A percentile compares a stretch with the other conserved stretches of the same genome.
Evolutionary conservation across 768 basidiomycete species (phyloP).

Genomic region (Xanthoconium stramineum): DNA sequence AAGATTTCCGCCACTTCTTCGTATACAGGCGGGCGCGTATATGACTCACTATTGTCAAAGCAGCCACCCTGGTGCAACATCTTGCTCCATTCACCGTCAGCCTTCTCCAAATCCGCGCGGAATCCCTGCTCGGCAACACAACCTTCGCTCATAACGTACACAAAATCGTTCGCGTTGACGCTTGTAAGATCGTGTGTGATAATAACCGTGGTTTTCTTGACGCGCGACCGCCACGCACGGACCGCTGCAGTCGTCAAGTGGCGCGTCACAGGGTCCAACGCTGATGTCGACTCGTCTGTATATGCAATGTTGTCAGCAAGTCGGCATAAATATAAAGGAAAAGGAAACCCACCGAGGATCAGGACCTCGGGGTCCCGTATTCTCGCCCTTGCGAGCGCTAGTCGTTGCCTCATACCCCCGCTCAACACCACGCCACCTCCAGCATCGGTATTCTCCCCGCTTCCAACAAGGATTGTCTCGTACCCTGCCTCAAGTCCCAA

Average conservation of each 20-base stretch:
- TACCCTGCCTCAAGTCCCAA: conserved; percentile 83
- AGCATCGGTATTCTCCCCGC: conserved; percentile 39
- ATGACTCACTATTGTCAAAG: conserved; percentile 37
- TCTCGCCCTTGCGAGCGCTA: conserved; percentile 85
- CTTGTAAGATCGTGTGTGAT: conserved; percentile 96
- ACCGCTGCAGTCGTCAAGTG: conserved; percentile 77
- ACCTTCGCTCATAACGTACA: conserved; percentile 87
- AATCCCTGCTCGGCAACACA: conserved; percentile 84
- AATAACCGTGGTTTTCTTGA: conserved; percentile 52
- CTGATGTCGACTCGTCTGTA: conserved; percentile 77
- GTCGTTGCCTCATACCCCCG: conserved; percentile 88
- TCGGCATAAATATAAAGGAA: not conserved
- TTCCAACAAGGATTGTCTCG: conserved; percentile 59
- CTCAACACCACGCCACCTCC: conserved; percentile 70
- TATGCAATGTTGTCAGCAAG: not conserved
- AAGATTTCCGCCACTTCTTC: conserved; percentile 46
- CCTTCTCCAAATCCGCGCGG: conserved; percentile 69
- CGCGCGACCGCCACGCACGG: conserved; percentile 54
- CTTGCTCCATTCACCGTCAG: conserved; percentile 61
- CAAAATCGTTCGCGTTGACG: conserved; percentile 73
- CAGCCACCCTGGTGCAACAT: conserved; percentile 69
- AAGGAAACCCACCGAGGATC: conserved; percentile 71
- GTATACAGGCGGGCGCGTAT: conserved; percentile 27
- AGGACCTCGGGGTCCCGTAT: conserved; percentile 84
- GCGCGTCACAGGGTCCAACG: conserved; percentile 84